Conservation (phyloP, 2,329 filamentous ascomycete species). For the Aspergillus quadrilineatus region DNA sequence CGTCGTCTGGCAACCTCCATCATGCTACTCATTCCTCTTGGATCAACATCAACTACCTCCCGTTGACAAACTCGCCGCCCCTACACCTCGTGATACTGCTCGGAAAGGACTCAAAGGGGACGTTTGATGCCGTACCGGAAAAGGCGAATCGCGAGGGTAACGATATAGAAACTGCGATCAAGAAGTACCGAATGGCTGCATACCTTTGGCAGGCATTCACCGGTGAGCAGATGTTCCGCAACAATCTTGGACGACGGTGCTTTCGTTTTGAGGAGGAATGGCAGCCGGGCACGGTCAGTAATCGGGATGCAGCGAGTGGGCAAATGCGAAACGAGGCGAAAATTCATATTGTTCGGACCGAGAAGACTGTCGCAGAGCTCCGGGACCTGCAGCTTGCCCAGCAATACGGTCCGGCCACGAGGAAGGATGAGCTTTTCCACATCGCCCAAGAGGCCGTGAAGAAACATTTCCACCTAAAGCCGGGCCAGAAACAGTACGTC, state of each 20-base stretch:
- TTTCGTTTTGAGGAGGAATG: slow-evolving; percentile 96
- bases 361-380: slow-evolving; percentile 82
- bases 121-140: slow-evolving; percentile 78
- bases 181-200: slow-evolving; percentile 91
- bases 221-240: slow-evolving; percentile 90
- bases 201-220: slow-evolving; percentile 98
- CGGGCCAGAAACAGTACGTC: slow-evolving; percentile 83
- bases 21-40: slow-evolving; percentile 71
- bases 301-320: slow-evolving; percentile 67
- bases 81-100: slow-evolving; percentile 85
- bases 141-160: slow-evolving; percentile 78
- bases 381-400: slow-evolving; percentile 75
- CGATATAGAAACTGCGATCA: slow-evolving; percentile 72
- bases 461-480: slow-evolving; percentile 69
- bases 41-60: slow-evolving; percentile 82
- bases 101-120: slow-evolving; percentile 81
- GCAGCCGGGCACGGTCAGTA: slow-evolving; percentile 77
- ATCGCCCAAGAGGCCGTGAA: slow-evolving; percentile 77
- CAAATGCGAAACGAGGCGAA: slow-evolving; percentile 88
- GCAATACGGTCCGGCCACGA: slow-evolving; percentile 67
- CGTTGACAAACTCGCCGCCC: slow-evolving; percentile 73
- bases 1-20: slow-evolving; percentile 64
- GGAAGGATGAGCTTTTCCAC: slow-evolving; percentile 70
- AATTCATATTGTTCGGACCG: slow-evolving; percentile 77
- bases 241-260: slow-evolving; percentile 78